A percentile compares a stretch with the other conserved stretches of the same genome.
phyloP scores from a whole-genome alignment of 257 asterid genomes.

The Przewalskia tangutica region DNA sequence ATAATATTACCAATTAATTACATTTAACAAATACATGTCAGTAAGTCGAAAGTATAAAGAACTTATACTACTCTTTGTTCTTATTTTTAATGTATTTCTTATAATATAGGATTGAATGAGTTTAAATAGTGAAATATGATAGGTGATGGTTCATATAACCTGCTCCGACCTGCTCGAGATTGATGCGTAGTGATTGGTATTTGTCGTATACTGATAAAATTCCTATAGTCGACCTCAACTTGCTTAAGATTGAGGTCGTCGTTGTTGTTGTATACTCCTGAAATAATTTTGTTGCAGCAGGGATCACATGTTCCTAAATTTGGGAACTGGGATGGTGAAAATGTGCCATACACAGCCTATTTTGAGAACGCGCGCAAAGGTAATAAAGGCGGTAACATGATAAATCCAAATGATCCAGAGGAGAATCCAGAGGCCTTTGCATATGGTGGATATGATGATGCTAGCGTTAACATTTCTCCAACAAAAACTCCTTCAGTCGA shows the following conservation, averaged over 20 bases:
- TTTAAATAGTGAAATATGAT: neutral
- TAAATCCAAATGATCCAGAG: slow-evolving; percentile 77
- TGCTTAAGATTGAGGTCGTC: neutral
- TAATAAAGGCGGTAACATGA: slow-evolving; percentile 26
- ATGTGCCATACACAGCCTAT: slow-evolving; percentile 59
- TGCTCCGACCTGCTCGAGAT: neutral
- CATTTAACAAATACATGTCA: no score
- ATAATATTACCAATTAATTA: no score
- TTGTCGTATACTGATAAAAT: neutral
- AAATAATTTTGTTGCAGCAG: neutral
- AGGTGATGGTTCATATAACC: neutral
- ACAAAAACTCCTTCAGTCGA: neutral
- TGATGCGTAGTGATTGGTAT: neutral
- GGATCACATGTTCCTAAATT: slow-evolving; percentile 60
- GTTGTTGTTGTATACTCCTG: neutral
- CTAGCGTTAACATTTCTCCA: neutral
- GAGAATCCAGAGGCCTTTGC: slow-evolving; percentile 62
- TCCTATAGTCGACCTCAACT: neutral
- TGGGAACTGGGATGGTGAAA: slow-evolving; percentile 67
- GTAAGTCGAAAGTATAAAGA: neutral
- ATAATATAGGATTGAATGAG: neutral
- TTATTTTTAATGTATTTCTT: no score
- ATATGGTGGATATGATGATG: neutral
- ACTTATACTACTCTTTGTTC: no score
- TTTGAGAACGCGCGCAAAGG: slow-evolving; percentile 68